Evolutionary conservation across 805 yeast genomes (phyloP), one percentile per base, ranked within the genome.

Genomic region (Scheffersomyces lignosus): DNA sequence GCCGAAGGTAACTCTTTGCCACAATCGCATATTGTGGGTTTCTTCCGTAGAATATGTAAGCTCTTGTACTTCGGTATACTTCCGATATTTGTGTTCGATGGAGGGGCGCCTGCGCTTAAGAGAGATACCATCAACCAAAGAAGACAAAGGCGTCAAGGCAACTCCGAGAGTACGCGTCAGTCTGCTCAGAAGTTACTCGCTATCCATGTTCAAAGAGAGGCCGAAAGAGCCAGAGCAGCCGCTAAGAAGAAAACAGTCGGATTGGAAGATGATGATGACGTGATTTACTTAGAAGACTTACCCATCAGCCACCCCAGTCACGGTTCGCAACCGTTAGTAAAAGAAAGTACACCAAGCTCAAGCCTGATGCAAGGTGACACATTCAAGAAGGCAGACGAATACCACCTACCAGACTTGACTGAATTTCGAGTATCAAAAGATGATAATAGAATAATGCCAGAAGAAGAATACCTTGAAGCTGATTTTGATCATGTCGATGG

Each of bases 1-100:
- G 64, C 77, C 27, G 83, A 84, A 20, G 99, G 98, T 5, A 78
- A 83, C 41, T 77, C 87, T 0, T 58, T 90, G 41, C 72, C 75
- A 20, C 85, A 81, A 43, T 83, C 96, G 0, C 99, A 93, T 58
- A 78, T 93, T 14, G 86, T 89, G n/a, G 99, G 99, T 6, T 93
- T 93, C 52, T 91, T 91, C 59, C 66, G 98, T 44, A 73, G 99
- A 37, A 89, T 93, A 12, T 90, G 98, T 64, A 93, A 93, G 51
- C 63, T 93, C 42, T 60, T 93, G 16, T 93, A 79, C 57, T 86
- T 82, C 64, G 98, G 97, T 0, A 88, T 85, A 14, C 72, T 68
- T 34, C 98, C 98, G 0, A 83, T 90, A 4, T 90, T 90, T 70
- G 93, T 90, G 1, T 90, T 90, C 67, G 98, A 90, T 65, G 98